Conservation (phyloP, 768 basidiomycete genomes). For the Glaciozyma antarctica region DNA sequence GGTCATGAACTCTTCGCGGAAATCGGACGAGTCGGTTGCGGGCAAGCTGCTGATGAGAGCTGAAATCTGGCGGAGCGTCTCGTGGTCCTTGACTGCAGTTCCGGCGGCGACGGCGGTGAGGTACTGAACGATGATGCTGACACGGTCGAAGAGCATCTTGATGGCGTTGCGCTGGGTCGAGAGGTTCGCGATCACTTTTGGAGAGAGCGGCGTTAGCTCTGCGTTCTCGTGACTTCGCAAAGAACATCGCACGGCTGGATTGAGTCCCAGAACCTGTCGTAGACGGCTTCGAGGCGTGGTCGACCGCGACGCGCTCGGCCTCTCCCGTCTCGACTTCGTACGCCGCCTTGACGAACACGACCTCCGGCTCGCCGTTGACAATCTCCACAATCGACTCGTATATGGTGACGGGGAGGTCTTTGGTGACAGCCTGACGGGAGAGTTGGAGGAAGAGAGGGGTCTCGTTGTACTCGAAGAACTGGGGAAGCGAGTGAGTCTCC, state of each 20-base stretch:
- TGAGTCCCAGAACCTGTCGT: slow-evolving; percentile 56
- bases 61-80: slow-evolving; percentile 69
- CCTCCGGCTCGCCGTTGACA: slow-evolving; percentile 53
- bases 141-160: slow-evolving; percentile 90
- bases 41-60: slow-evolving; percentile 71
- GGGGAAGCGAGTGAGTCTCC: not conserved
- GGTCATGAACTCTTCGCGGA: slow-evolving; percentile 79
- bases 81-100: slow-evolving; percentile 64
- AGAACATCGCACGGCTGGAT: slow-evolving; percentile 45
- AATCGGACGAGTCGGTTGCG: slow-evolving; percentile 51
- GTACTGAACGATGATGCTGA: slow-evolving; percentile 76
- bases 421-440: slow-evolving; percentile 35
- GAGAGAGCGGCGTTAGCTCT: not conserved
- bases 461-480: slow-evolving; percentile 80
- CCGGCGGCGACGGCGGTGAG: slow-evolving; percentile 53
- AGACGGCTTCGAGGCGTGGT: slow-evolving; percentile 67
- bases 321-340: slow-evolving; percentile 94
- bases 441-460: slow-evolving; percentile 76
- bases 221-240: not conserved
- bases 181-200: slow-evolving; percentile 75
- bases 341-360: slow-evolving; percentile 48
- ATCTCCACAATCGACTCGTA: slow-evolving; percentile 87
- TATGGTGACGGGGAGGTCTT: slow-evolving; percentile 80
- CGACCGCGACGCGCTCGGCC: slow-evolving; percentile 95
- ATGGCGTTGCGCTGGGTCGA: slow-evolving; percentile 89